Evolutionary conservation across 1,284 basidiomycete species (phyloP), one percentile per base, ranked within the genome.

Genomic region (Marasmius oreades): DNA sequence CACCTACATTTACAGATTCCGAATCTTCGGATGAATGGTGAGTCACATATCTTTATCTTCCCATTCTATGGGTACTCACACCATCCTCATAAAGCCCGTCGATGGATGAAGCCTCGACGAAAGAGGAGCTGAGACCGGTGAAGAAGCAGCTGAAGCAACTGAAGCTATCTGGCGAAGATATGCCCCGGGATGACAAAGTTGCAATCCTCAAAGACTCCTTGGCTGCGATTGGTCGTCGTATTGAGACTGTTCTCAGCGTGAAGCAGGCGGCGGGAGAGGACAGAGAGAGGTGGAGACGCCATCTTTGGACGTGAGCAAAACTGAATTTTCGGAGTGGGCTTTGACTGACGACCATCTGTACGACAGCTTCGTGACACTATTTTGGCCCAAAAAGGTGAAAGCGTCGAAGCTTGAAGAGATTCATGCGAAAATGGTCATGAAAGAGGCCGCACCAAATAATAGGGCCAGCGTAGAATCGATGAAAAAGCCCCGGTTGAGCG

Each of bases 71-170:
- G 43, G 57, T 51, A 33, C 20, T 33, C 39, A 51, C 16, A 28
- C 20, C 6, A 18, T 24, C 44, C 12, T 46, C 26, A 37, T 43
- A 36, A 61, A 94, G 92, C 63, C 90, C 92, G 10, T 96, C 93
- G 5, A 98, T 99, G 95, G 96, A 98, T 67, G 97, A 99, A 72
- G 81, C 78, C 28, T 80, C 90, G 18, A 97, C 96, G 48, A 99
- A 99, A 74, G 95, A 98, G 73, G 88, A 95, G 66, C 73, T 99
- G 62, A 85, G 97, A 51, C 97, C 97, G 2, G 96, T 98, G 60
- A 98, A 98, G 81, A 93, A 93, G 73, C 93, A 98, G 71, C 80
- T 99, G 89, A 98, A 98, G 87, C 90, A 93, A 75, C 80, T 98
- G 52, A 96, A 97, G 73, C 75, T 91, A 50, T 93, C 92, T 16